A percentile compares a stretch with the other conserved stretches of the same genome.
Evolutionary conservation across 2,329 filamentous ascomycete species (phyloP).

Genomic region (Cladosporium sp.): DNA sequence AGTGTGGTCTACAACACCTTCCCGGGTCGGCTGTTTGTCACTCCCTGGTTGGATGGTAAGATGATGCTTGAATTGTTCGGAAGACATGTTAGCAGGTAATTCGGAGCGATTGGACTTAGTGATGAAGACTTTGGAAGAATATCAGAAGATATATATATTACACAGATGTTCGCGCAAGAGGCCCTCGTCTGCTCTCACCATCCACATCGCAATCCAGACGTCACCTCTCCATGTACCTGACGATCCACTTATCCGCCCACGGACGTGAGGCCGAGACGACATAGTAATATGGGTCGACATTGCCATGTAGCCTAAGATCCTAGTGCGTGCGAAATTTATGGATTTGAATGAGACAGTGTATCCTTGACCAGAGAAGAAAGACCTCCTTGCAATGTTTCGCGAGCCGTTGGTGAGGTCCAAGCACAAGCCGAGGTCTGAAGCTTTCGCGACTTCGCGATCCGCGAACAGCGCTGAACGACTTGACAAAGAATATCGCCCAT

Average conservation of each 20-base stretch:
- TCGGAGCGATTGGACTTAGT: too few relatives aligned
- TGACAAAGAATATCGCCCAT: neutral
- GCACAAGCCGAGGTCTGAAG: neutral
- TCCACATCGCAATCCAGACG: conserved; percentile 5
- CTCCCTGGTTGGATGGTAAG: conserved; percentile 36
- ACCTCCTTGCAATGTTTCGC: too few relatives aligned
- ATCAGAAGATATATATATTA: too few relatives aligned
- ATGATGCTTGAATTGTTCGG: conserved; percentile 30
- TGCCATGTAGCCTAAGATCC: too few relatives aligned
- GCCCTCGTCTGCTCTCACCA: neutral
- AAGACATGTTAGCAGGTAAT: neutral
- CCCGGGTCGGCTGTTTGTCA: conserved; percentile 35
- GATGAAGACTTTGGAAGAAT: neutral
- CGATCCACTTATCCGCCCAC: neutral
- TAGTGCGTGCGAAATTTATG: too few relatives aligned
- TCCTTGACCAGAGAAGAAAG: too few relatives aligned
- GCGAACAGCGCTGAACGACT: neutral
- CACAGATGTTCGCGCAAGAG: too few relatives aligned
- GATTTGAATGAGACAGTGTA: too few relatives aligned
- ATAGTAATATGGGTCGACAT: too few relatives aligned
- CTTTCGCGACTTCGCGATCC: neutral
- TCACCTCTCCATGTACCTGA: neutral
- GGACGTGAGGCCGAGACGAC: neutral
- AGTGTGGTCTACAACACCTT: conserved; percentile 16
- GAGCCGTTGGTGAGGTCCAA: too few relatives aligned